Percentiles rank a stretch among this genome's conserved stretches.
Conservation (phyloP, 306 rosid genomes). For the Vicia sativa region DNA sequence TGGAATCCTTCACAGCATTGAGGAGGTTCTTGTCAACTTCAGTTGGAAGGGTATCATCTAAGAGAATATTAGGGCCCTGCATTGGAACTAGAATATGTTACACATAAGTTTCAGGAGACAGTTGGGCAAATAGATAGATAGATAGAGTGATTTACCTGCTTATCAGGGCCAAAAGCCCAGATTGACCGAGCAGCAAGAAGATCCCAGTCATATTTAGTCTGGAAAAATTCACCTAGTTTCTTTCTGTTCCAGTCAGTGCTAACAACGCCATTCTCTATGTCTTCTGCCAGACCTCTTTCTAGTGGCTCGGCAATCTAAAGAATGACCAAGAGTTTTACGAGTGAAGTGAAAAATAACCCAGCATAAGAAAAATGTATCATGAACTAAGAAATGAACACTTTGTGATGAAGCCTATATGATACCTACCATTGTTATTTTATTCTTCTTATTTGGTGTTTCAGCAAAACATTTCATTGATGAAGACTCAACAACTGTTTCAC, state of each 20-base stretch:
- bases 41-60: constrained; percentile 91
- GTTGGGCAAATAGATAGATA: neutral
- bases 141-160: constrained; percentile 63
- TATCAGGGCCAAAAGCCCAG: constrained; percentile 99
- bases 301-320: constrained; percentile 91
- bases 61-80: constrained; percentile 95
- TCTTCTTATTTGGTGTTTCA: constrained; percentile 97
- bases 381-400: constrained; percentile 18
- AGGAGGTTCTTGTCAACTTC: constrained; percentile 91
- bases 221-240: constrained; percentile 93
- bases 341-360: constrained; percentile 21
- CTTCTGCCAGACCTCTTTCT: constrained; percentile 97
- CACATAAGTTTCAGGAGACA: neutral
- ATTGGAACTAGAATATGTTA: constrained; percentile 30
- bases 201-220: constrained; percentile 95
- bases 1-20: constrained; percentile 90
- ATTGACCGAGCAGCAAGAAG: constrained; percentile 96
- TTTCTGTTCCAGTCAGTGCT: constrained; percentile 93
- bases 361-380: neutral
- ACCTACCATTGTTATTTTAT: constrained; percentile 95
- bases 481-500: constrained; percentile 97
- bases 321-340: constrained; percentile 19
- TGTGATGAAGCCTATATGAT: constrained; percentile 3
- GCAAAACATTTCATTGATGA: constrained; percentile 99
- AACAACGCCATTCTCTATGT: constrained; percentile 93